Conservation (phyloP, 345 rosid genomes). For the Acer yangbiense region DNA sequence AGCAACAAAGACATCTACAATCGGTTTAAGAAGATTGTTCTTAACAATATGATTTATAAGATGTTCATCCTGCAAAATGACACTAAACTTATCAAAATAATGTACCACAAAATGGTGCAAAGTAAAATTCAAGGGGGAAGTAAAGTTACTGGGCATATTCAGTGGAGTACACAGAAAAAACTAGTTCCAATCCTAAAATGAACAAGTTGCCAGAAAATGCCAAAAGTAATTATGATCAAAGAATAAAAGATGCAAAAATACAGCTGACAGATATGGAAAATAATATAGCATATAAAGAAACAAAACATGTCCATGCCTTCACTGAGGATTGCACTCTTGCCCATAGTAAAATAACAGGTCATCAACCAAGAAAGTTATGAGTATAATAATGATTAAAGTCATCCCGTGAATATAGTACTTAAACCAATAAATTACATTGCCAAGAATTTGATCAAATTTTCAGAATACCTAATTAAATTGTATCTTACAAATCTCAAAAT, state of each 20-base stretch:
- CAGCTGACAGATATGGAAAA: not conserved
- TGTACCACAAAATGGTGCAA: conserved; percentile 11
- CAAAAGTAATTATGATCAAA: not conserved
- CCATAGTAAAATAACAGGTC: not conserved
- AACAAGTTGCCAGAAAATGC: not conserved
- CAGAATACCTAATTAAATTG: not conserved
- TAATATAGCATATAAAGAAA: not conserved
- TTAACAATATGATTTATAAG: conserved; percentile 76
- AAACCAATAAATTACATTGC: conserved; percentile 2
- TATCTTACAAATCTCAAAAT: not conserved
- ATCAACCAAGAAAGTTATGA: not conserved
- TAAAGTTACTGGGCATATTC: not conserved
- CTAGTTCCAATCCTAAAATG: not conserved
- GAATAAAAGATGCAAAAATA: not conserved
- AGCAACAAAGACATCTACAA: conserved; percentile 79
- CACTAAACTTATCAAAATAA: conserved; percentile 15
- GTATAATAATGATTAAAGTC: not conserved
- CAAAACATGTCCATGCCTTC: not conserved
- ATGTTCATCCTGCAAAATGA: conserved; percentile 78
- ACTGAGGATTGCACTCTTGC: not conserved
- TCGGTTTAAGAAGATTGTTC: conserved; percentile 82
- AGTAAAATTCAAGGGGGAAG: not conserved
- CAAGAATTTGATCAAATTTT: not conserved
- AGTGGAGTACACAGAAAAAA: not conserved
- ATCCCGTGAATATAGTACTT: not conserved